phyloP scores from a whole-genome alignment of 2,329 filamentous ascomycete species.

The Pezizomycotina sp. region DNA sequence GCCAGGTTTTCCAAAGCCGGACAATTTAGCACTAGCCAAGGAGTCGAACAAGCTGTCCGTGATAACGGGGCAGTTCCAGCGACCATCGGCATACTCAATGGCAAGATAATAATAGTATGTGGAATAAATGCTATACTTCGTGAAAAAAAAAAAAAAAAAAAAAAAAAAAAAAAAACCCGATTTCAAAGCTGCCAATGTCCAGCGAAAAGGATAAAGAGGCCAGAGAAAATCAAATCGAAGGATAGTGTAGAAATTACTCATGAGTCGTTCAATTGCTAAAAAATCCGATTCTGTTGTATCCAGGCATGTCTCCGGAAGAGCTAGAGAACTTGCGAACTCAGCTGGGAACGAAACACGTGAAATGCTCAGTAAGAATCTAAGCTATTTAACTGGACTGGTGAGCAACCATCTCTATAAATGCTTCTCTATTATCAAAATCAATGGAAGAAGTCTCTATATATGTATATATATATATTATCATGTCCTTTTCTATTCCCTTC shows the following conservation, averaged over 20 bases:
- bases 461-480: conserved; percentile 1
- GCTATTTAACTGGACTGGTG: conserved; percentile 63
- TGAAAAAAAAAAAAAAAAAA: no score
- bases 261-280: no score
- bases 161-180: no score
- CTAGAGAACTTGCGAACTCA: conserved; percentile 50
- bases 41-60: conserved; percentile 70
- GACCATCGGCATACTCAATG: conserved; percentile 75
- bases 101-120: conserved; percentile 63
- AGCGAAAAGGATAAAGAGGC: no score
- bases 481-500: neutral
- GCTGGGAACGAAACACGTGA: conserved; percentile 60
- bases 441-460: conserved; percentile 8
- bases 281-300: no score
- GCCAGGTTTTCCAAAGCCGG: conserved; percentile 51
- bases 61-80: conserved; percentile 70
- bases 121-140: no score
- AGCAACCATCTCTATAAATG: conserved; percentile 23
- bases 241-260: no score
- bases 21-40: conserved; percentile 59
- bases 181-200: no score
- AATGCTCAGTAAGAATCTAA: conserved; percentile 71
- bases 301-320: conserved; percentile 57
- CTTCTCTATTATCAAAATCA: no score
- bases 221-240: no score